Evolutionary conservation across 768 basidiomycete genomes (phyloP).

Genomic region (Russula abietina): DNA sequence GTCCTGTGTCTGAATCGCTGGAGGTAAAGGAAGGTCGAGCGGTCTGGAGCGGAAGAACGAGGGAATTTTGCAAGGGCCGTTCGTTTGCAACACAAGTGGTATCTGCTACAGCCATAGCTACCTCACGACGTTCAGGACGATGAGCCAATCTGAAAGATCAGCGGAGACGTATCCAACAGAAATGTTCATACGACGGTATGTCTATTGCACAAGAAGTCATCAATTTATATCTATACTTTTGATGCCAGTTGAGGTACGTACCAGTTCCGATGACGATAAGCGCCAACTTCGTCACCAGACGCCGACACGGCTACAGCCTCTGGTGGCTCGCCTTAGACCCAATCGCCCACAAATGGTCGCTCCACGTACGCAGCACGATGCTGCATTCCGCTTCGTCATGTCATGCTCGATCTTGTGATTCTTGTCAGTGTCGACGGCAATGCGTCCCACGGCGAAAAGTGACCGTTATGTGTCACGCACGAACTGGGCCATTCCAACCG

Average conservation of each 20-base stretch:
- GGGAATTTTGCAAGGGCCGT: too few relatives aligned
- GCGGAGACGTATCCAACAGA: background rate
- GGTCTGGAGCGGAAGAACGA: too few relatives aligned
- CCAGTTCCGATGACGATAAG: too few relatives aligned
- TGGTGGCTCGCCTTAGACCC: conserved; percentile 59
- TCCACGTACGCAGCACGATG: conserved; percentile 65
- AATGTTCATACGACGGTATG: too few relatives aligned
- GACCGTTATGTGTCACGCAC: conserved; percentile 35
- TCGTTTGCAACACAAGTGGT: background rate
- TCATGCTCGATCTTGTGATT: conserved; percentile 33
- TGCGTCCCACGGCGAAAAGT: conserved; percentile 70
- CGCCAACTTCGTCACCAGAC: conserved; percentile 20
- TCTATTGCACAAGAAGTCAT: too few relatives aligned
- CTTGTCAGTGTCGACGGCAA: conserved; percentile 45
- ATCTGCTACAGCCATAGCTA: background rate
- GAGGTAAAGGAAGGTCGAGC: too few relatives aligned
- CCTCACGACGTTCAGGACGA: conserved; percentile 4
- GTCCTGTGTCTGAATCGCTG: too few relatives aligned
- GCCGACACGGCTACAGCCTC: conserved; percentile 27
- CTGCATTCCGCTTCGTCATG: conserved; percentile 63
- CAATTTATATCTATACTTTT: too few relatives aligned
- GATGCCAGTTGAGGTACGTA: too few relatives aligned
- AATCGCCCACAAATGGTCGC: conserved; percentile 68
- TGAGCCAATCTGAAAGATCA: background rate
- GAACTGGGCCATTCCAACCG: conserved; percentile 58